Base-by-base conservation (phyloP, 2,329 filamentous ascomycete genomes). In the Thermoascus crustaceus region DNA sequence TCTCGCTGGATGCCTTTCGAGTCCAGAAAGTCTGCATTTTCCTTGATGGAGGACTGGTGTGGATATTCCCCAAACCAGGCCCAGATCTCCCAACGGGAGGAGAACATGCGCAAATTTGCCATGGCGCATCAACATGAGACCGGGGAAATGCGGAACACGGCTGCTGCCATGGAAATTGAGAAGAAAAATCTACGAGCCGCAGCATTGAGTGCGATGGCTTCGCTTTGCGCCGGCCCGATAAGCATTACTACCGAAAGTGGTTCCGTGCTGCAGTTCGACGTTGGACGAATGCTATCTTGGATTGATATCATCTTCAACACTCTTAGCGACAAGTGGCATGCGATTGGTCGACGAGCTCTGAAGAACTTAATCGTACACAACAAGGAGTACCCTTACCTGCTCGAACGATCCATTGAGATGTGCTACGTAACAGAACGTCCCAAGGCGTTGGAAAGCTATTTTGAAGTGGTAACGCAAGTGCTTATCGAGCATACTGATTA, bases 1-100 rank as follows among this genome's bases (percentile, higher is more conserved):
- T 81, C 85, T 4, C 76, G 86, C 20, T 98, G 91, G 89, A 91
- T 98, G 77, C 88, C 91, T 0, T 98, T 98, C 53, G 91, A 98
- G 57, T 85, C 88, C 8, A 75, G 93, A 25, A 94, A 95, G 56
- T 95, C 91, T 4, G 84, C 89, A 0, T 98, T 98, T 54, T 81
- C 88, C 0, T 67, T 98, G 31, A 96, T 98, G 88, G 91, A 98
- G 61, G 89, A 96, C 46, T 98, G 93, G 93, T 98, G 91, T 56
- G 91, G 91, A 2, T 95, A 93, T 57, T 94, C 88, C 5, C 86
- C 88, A 0, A 94, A 95, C 45, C 86, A 93, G 55, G 71, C 67
- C 9, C 84, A 93, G 45, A 84, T 94, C 25, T 76, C 80, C 4
- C 79, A 81, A 39, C 75, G 86, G 42, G 88, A 95, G 60, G 83